Evolutionary conservation across 2,329 filamentous ascomycete species (phyloP).

Genomic region (Aureobasidium subglaciale): DNA sequence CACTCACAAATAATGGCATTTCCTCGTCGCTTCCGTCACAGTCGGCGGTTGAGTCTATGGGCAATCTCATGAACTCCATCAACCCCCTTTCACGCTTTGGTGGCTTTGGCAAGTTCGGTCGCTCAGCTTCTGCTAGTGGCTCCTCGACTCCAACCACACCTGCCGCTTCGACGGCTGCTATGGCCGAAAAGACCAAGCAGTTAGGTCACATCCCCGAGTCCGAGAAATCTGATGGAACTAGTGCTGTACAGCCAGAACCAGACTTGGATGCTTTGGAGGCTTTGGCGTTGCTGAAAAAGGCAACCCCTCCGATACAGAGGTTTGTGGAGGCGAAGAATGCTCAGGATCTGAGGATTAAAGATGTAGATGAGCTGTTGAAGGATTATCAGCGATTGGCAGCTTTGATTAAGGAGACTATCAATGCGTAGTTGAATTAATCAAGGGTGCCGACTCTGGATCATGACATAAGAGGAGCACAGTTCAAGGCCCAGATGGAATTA

Average conservation of each 20-base stretch:
- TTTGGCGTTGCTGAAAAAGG: conserved; percentile 38
- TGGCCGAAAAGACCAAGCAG: conserved; percentile 42
- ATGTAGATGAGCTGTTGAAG: conserved; percentile 39
- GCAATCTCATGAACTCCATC: conserved; percentile 27
- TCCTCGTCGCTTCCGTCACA: conserved; percentile 14
- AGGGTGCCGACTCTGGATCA: too few species aligned
- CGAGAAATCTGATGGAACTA: conserved; percentile 13
- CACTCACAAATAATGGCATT: neutral
- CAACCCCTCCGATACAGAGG: conserved; percentile 39
- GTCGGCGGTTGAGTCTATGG: conserved; percentile 21
- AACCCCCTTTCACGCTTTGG: conserved; percentile 32
- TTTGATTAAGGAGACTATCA: conserved; percentile 37
- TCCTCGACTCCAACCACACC: conserved; percentile 20
- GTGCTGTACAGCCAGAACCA: conserved; percentile 16
- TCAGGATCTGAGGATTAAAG: conserved; percentile 39
- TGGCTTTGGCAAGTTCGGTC: conserved; percentile 29
- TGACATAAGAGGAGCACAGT: too few species aligned
- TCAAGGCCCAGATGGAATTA: too few species aligned
- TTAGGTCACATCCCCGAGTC: conserved; percentile 24
- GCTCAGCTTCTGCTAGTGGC: conserved; percentile 22
- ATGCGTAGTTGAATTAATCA: too few species aligned
- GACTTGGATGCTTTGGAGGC: conserved; percentile 36
- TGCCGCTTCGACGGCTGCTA: conserved; percentile 33
- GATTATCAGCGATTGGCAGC: conserved; percentile 36
- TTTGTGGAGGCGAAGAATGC: conserved; percentile 42